Conservation (phyloP, 2,329 filamentous ascomycete genomes). For the Sclerotinia nivalis region DNA sequence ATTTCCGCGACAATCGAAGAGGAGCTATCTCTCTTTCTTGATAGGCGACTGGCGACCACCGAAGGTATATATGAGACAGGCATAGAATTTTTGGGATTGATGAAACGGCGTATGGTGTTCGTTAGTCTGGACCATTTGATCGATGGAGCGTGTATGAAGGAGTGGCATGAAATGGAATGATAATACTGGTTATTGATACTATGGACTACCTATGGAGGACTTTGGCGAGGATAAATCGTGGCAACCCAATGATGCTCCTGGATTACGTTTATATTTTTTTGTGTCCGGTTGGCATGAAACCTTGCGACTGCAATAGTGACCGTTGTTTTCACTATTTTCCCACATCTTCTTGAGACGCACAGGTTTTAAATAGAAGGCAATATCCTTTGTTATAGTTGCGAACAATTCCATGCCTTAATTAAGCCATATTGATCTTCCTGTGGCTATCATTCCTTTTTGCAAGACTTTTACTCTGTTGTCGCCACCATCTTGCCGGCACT, state of each 20-base stretch:
- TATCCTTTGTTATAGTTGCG: not conserved
- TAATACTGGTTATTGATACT: constrained; percentile 2
- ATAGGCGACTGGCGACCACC: constrained; percentile 1
- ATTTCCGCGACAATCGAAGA: constrained; percentile 77
- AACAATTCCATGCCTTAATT: not conserved
- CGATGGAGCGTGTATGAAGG: constrained; percentile 6
- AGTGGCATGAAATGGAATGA: constrained; percentile 11
- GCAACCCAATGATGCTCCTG: not conserved
- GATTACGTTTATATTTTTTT: not conserved
- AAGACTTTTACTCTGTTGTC: not conserved
- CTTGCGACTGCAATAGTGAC: not conserved
- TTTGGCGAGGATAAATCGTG: not conserved
- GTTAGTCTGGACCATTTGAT: not conserved
- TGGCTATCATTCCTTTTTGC: not conserved
- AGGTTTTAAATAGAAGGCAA: not conserved
- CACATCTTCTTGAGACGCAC: not conserved
- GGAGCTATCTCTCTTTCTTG: constrained; percentile 75
- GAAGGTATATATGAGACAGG: constrained; percentile 21
- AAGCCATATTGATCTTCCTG: not conserved
- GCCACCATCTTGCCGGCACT: not conserved
- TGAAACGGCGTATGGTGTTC: constrained; percentile 34
- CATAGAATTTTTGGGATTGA: constrained; percentile 12
- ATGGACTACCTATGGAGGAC: not conserved
- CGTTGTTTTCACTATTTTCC: not conserved
- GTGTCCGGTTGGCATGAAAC: not conserved